phyloP scores from a whole-genome alignment of 2,329 filamentous ascomycete genomes.

The Trichoderma gracile region DNA sequence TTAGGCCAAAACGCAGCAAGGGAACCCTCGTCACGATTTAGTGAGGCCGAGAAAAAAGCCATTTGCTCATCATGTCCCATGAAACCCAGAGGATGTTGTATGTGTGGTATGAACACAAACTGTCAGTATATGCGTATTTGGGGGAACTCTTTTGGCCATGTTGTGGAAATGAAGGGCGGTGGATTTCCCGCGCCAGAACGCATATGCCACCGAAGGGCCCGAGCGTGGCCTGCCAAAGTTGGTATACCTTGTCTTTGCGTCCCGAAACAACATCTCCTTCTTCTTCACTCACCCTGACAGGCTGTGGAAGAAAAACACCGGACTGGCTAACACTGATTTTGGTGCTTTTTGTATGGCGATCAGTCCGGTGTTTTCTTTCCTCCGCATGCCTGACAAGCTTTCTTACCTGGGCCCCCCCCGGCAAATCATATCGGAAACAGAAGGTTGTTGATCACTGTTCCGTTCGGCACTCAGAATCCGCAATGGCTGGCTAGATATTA shows the following conservation, averaged over 20 bases:
- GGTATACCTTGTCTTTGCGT: no score
- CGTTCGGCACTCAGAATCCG: not conserved
- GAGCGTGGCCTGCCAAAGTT: not conserved
- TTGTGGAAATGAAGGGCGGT: not conserved
- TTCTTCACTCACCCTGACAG: no score
- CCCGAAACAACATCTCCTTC: no score
- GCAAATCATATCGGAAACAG: constrained; percentile 18
- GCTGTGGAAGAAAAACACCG: no score
- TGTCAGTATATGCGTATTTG: no score
- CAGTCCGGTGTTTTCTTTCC: no score
- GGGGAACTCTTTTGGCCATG: not conserved
- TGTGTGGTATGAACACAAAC: no score
- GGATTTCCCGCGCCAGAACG: not conserved
- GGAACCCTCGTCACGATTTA: not conserved
- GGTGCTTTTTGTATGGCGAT: no score
- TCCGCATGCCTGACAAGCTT: no score
- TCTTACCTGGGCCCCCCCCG: not conserved
- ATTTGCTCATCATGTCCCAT: not conserved
- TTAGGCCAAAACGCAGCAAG: not conserved
- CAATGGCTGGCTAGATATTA: not conserved
- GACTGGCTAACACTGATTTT: no score
- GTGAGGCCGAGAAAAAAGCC: constrained; percentile 4
- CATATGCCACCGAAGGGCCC: constrained; percentile 10
- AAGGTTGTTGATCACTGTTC: constrained; percentile 18
- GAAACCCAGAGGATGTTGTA: no score